Evolutionary conservation across 441 rosid species (phyloP).

Genomic region (Populus hybrid): DNA sequence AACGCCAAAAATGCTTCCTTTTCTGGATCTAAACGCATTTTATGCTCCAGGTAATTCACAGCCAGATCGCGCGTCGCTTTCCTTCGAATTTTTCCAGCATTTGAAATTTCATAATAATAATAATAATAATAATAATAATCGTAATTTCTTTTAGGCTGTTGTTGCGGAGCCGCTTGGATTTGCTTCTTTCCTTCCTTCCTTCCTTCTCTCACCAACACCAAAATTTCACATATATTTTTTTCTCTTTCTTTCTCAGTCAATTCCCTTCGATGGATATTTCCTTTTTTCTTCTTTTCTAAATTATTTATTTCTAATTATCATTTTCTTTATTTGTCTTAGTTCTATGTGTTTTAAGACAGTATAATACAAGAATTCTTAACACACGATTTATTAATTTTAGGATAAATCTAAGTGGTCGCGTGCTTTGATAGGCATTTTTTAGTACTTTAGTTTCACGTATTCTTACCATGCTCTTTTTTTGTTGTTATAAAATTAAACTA

Average conservation of each 20-base stretch:
- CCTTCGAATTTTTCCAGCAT: slow-evolving; percentile 12
- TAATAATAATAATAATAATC: too few relatives aligned
- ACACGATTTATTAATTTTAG: not conserved
- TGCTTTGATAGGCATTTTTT: not conserved
- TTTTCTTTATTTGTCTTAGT: not conserved
- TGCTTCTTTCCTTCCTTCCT: slow-evolving; percentile 31
- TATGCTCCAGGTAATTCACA: not conserved
- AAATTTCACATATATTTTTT: slow-evolving; percentile 10
- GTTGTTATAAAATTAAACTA: too few relatives aligned
- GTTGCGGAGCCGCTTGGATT: slow-evolving; percentile 36
- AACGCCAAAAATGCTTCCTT: slow-evolving; percentile 23
- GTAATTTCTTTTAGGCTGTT: slow-evolving; percentile 5
- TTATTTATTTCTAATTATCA: not conserved
- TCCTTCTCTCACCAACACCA: slow-evolving; percentile 30
- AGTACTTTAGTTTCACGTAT: not conserved
- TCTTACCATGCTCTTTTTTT: not conserved
- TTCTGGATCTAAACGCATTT: slow-evolving; percentile 43
- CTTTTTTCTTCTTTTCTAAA: not conserved
- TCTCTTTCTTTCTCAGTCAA: slow-evolving; percentile 10
- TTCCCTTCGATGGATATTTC: slow-evolving; percentile 18
- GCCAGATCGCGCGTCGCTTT: slow-evolving; percentile 22
- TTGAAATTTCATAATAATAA: not conserved
- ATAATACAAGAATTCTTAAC: not conserved
- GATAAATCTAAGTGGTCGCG: not conserved
- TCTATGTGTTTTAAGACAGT: not conserved